Percentiles rank a stretch among this genome's conserved stretches.
Evolutionary conservation across 176 grass and related monocot species (phyloP).

Genomic region (Typha latifolia): DNA sequence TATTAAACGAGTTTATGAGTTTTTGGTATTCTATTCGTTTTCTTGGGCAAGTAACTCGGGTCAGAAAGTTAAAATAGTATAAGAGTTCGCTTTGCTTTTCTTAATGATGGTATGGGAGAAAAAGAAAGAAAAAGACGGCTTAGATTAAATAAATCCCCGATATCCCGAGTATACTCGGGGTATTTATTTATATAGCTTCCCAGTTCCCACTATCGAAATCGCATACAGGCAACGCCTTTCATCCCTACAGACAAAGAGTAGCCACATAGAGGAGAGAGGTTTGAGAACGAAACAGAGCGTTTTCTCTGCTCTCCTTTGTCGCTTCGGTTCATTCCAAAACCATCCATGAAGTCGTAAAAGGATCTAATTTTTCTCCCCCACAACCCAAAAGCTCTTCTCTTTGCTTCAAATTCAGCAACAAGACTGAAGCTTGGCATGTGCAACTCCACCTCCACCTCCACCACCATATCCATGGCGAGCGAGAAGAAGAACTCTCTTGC

Average conservation of each 20-base stretch:
- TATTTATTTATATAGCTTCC: no score
- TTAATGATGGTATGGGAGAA: no score
- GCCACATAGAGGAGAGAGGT: not conserved
- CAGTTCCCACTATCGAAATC: no score
- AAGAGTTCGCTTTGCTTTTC: no score
- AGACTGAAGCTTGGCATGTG: constrained; percentile 4
- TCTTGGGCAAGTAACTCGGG: no score
- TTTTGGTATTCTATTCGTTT: no score
- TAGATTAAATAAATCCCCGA: no score
- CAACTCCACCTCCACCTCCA: constrained; percentile 12
- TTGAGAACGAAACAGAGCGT: not conserved
- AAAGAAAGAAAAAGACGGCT: no score
- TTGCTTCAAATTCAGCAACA: not conserved
- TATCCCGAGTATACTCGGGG: no score
- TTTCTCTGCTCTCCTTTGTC: not conserved
- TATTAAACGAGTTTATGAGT: no score
- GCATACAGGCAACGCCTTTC: not conserved
- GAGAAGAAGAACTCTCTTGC: not conserved
- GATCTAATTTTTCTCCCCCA: not conserved
- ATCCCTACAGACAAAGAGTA: not conserved
- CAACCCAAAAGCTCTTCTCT: not conserved
- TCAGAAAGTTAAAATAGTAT: no score
- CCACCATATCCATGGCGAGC: not conserved
- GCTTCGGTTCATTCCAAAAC: not conserved
- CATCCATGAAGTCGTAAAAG: not conserved